These are phyloP conservation scores for Talaromyces ruber DNA, from an alignment of 495 filamentous ascomycete genomes.

Conservation along the genomic window DNA sequence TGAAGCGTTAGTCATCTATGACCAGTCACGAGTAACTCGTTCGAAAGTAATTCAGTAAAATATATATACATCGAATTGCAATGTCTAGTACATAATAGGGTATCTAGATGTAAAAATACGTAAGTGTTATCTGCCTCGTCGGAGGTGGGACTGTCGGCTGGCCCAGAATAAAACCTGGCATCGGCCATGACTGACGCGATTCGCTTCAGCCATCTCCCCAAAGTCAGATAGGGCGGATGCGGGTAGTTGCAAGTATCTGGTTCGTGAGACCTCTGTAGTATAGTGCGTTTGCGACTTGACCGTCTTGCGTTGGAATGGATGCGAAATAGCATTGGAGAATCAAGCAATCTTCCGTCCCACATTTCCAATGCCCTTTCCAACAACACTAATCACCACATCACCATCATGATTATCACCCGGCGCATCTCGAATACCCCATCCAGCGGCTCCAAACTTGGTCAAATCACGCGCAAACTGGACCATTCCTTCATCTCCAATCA, in stretches of 20 bases:
- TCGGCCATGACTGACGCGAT: not conserved
- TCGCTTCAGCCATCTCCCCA: not conserved
- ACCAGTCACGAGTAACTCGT: not conserved
- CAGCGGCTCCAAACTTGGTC: conserved; percentile 72
- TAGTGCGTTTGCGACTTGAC: not conserved
- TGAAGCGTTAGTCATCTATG: not conserved
- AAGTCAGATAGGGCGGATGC: not conserved
- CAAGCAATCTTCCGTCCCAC: conserved; percentile 89
- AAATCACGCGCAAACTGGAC: conserved; percentile 77
- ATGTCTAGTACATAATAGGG: not conserved
- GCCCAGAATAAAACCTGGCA: not conserved
- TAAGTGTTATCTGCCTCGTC: not conserved
- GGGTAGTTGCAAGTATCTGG: not conserved
- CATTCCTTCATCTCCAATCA: conserved; percentile 68
- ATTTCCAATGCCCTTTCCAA: conserved; percentile 91
- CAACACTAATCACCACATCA: conserved; percentile 81
- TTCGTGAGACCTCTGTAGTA: not conserved
- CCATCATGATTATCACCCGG: conserved; percentile 52
- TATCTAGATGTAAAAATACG: not conserved
- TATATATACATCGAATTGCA: not conserved
- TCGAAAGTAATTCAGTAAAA: not conserved
- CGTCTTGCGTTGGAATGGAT: not conserved
- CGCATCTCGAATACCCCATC: conserved; percentile 78
- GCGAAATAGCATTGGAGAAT: conserved; percentile 6
- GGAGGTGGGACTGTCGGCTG: not conserved